Conservation (phyloP, 2,329 filamentous ascomycete genomes). For the Fusarium fracticaudum region DNA sequence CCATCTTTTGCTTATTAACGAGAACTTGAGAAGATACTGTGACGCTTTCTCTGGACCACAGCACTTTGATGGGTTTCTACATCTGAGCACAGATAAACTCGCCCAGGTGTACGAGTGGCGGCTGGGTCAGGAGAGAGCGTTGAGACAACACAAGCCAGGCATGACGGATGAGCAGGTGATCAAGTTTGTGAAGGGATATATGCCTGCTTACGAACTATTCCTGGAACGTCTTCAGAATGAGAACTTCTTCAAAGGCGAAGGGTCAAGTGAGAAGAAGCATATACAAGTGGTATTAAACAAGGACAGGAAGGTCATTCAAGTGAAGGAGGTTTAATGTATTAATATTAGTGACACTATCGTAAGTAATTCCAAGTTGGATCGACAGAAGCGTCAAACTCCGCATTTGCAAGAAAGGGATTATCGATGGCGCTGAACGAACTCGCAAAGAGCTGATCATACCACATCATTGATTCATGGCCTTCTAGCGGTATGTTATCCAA, state of each 20-base stretch:
- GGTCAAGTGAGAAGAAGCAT: slow-evolving; percentile 14
- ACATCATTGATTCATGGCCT: slow-evolving; percentile 49
- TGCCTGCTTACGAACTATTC: slow-evolving; percentile 41
- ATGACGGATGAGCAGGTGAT: slow-evolving; percentile 40
- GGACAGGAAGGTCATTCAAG: slow-evolving; percentile 14
- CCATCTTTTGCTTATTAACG: slow-evolving; percentile 36
- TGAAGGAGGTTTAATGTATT: slow-evolving; percentile 13
- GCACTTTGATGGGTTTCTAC: slow-evolving; percentile 35
- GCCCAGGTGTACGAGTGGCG: slow-evolving; percentile 40
- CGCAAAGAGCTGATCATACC: slow-evolving; percentile 49
- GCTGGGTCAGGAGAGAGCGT: slow-evolving; percentile 27
- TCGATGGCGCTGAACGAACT: slow-evolving; percentile 48
- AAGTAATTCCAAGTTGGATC: slow-evolving; percentile 47
- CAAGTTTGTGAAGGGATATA: slow-evolving; percentile 39
- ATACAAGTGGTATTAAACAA: slow-evolving; percentile 5
- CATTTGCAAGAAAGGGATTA: slow-evolving; percentile 46
- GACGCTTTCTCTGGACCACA: slow-evolving; percentile 27
- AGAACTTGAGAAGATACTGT: slow-evolving; percentile 36
- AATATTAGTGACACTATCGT: slow-evolving; percentile 6
- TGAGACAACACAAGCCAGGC: slow-evolving; percentile 30
- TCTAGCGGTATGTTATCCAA: slow-evolving; percentile 35
- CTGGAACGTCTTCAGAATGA: slow-evolving; percentile 29
- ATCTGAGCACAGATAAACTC: slow-evolving; percentile 37
- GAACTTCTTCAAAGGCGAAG: slow-evolving; percentile 19
- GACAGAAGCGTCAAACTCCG: slow-evolving; percentile 46